These are phyloP conservation scores for Chlamydomonas reinhardtii DNA, from an alignment of 163 green algal genomes.

Conservation along the genomic window DNA sequence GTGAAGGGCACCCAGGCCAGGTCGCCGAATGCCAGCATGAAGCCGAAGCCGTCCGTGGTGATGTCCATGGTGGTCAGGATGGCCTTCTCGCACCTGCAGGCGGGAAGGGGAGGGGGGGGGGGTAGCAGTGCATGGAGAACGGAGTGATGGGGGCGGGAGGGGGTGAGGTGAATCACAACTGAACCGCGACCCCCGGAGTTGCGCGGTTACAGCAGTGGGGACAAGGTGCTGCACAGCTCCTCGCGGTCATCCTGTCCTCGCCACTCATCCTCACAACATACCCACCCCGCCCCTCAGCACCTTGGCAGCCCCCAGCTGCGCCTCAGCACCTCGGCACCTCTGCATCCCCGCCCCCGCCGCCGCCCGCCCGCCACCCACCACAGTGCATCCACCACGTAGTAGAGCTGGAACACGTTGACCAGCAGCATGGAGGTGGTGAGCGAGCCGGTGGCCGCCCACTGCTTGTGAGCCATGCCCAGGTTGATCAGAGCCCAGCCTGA, in stretches of 20 bases:
- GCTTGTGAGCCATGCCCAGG: conserved; percentile 82
- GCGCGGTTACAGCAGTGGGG: too few relatives aligned
- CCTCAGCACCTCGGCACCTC: too few relatives aligned
- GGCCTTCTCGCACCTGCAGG: conserved; percentile 75
- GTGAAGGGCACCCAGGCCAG: conserved; percentile 98
- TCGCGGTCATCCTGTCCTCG: too few relatives aligned
- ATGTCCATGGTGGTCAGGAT: conserved; percentile 99
- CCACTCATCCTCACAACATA: too few relatives aligned
- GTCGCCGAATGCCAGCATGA: conserved; percentile 99
- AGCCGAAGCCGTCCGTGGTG: conserved; percentile 98
- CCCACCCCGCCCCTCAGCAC: too few relatives aligned
- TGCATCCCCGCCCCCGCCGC: too few relatives aligned
- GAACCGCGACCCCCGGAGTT: too few relatives aligned
- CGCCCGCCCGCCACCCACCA: conserved; percentile 15
- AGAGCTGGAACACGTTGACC: conserved; percentile 88
- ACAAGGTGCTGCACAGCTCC: too few relatives aligned
- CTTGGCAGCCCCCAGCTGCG: too few relatives aligned
- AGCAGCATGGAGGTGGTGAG: conserved; percentile 85
- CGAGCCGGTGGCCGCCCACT: conserved; percentile 53
- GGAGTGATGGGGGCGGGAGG: too few relatives aligned
- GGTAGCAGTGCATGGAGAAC: neutral
- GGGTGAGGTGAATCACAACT: too few relatives aligned
- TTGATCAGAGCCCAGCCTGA: conserved; percentile 70
- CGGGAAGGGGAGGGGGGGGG: neutral
- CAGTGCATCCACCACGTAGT: conserved; percentile 86